These are phyloP conservation scores for Alternaria brassicicola DNA, from an alignment of 2,329 filamentous ascomycete genomes.

Conservation along the genomic window DNA sequence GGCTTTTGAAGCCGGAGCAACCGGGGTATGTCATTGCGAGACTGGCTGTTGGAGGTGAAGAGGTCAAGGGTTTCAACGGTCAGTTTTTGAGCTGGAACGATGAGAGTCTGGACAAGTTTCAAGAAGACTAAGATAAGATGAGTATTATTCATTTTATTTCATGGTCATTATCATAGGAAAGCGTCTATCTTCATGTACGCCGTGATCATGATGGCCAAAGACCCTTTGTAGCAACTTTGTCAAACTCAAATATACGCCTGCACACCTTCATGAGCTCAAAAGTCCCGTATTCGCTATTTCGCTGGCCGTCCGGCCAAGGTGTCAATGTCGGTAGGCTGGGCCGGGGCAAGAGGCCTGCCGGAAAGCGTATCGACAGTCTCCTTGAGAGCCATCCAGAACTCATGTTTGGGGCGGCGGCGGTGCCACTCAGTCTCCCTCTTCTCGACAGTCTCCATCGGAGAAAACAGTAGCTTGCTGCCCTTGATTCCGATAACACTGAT, in stretches of 20 bases:
- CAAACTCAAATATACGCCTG: background rate
- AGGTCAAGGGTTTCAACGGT: constrained; percentile 72
- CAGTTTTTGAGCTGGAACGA: constrained; percentile 66
- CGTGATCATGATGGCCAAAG: constrained; percentile 1
- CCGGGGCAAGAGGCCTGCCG: constrained; percentile 54
- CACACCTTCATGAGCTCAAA: background rate
- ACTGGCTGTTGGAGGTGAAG: constrained; percentile 67
- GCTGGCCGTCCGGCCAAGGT: constrained; percentile 30
- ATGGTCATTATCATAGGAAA: constrained; percentile 2
- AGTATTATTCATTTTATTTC: constrained; percentile 1
- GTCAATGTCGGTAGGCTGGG: constrained; percentile 24
- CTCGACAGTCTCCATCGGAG: constrained; percentile 79
- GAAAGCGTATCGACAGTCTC: constrained; percentile 83
- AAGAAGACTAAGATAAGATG: constrained; percentile 24
- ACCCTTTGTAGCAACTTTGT: background rate
- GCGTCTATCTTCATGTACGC: constrained; percentile 11
- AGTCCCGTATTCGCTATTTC: background rate
- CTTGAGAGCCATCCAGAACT: constrained; percentile 85
- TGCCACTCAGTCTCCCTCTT: constrained; percentile 88
- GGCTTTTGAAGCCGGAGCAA: constrained; percentile 79
- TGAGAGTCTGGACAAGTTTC: constrained; percentile 32
- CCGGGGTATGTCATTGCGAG: constrained; percentile 86
- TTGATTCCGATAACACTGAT: constrained; percentile 88
- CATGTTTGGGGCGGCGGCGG: constrained; percentile 79
- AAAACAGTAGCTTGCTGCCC: constrained; percentile 88